phyloP scores from a whole-genome alignment of 257 asterid species.

The Solanum okadae region DNA sequence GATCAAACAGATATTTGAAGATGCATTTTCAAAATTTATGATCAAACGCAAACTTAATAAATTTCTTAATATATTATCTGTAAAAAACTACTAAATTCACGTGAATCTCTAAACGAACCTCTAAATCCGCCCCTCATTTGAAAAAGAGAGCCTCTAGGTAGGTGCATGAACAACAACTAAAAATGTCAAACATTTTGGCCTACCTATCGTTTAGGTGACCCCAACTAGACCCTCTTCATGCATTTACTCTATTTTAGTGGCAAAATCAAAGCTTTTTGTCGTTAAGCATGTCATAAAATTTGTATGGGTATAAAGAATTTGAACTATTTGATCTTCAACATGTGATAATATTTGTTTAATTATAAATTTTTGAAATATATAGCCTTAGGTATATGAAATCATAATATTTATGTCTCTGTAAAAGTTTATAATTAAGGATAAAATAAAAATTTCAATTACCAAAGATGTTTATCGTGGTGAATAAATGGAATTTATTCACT shows the following conservation, averaged over 20 bases:
- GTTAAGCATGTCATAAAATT: not conserved
- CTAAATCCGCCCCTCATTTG: not conserved
- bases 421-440: not conserved
- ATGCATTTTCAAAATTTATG: not conserved
- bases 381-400: not conserved
- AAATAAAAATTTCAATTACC: rapidly evolving
- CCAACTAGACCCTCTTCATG: not conserved
- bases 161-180: conserved; percentile 1
- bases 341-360: not conserved
- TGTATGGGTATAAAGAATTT: not conserved
- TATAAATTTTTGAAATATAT: not conserved
- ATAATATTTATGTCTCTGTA: not conserved
- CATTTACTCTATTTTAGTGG: not conserved
- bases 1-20: too few species aligned
- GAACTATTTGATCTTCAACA: not conserved
- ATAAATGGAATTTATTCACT: not conserved
- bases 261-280: not conserved
- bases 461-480: rapidly evolving
- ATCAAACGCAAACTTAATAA: rapidly evolving
- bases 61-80: rapidly evolving
- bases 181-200: conserved; percentile 1
- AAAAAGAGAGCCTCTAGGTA: not conserved
- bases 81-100: not conserved
- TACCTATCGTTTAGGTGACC: conserved; percentile 5
- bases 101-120: not conserved